Percentiles rank a stretch among this genome's conserved stretches.
Conservation (phyloP, 2,329 filamentous ascomycete genomes). For the Penicillium digitatum region DNA sequence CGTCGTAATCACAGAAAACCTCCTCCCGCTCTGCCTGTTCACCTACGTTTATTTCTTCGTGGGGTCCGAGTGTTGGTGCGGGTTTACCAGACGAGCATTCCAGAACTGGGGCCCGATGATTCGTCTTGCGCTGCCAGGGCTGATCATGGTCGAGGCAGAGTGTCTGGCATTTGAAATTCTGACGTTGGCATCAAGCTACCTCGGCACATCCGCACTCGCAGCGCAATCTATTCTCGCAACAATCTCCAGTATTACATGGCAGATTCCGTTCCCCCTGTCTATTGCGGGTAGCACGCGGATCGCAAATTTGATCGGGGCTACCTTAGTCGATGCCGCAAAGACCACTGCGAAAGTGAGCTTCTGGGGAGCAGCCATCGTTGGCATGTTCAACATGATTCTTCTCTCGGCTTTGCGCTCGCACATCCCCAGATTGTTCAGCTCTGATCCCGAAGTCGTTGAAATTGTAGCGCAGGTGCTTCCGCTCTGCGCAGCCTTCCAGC, state of each 20-base stretch:
- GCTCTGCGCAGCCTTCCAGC: slow-evolving; percentile 80
- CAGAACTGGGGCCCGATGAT: slow-evolving; percentile 82
- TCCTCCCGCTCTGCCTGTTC: slow-evolving; percentile 69
- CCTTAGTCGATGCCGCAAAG: slow-evolving; percentile 73
- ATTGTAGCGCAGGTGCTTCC: slow-evolving; percentile 69
- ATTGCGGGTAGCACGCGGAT: slow-evolving; percentile 85
- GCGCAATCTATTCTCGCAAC: slow-evolving; percentile 83
- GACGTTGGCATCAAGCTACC: slow-evolving; percentile 74
- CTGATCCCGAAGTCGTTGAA: slow-evolving; percentile 64
- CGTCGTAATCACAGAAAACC: slow-evolving; percentile 68
- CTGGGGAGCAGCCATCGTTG: slow-evolving; percentile 63
- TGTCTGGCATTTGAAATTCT: slow-evolving; percentile 90
- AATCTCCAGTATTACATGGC: slow-evolving; percentile 74
- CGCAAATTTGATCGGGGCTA: slow-evolving; percentile 87
- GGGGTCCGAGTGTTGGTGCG: slow-evolving; percentile 75
- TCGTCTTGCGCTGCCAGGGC: slow-evolving; percentile 76
- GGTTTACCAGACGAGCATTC: slow-evolving; percentile 66
- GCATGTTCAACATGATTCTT: slow-evolving; percentile 70
- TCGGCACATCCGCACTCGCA: slow-evolving; percentile 74
- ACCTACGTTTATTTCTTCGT: slow-evolving; percentile 69
- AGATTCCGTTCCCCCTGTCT: slow-evolving; percentile 86
- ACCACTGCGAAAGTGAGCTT: slow-evolving; percentile 75
- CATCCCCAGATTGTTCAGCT: slow-evolving; percentile 75
- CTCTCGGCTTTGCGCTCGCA: slow-evolving; percentile 65
- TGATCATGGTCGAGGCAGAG: slow-evolving; percentile 92